Evolutionary conservation across 306 rosid genomes (phyloP).

Genomic region (barrel medic (Medicago truncatula)): DNA sequence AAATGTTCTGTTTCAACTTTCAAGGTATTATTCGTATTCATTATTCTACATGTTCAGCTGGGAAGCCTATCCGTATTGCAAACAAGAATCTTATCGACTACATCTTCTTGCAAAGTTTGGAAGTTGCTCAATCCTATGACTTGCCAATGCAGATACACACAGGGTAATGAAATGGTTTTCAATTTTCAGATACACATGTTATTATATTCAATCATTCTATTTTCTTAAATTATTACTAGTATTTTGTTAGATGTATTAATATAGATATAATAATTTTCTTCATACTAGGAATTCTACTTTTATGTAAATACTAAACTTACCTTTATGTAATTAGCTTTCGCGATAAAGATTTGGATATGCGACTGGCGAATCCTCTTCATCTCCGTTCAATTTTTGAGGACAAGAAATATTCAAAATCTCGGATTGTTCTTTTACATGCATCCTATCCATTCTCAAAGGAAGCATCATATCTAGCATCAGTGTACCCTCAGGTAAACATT

Average conservation of each 20-base stretch:
- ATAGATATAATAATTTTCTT: too few relatives aligned
- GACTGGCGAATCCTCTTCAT: constrained; percentile 87
- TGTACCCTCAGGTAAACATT: constrained; percentile 76
- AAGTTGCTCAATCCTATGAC: constrained; percentile 76
- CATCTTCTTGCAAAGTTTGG: constrained; percentile 77
- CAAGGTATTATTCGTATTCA: constrained; percentile 31
- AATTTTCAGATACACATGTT: too few relatives aligned
- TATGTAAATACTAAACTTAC: constrained; percentile 23
- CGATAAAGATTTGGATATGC: constrained; percentile 82
- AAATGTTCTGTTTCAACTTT: constrained; percentile 12
- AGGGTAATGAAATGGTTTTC: constrained; percentile 55
- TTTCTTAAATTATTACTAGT: too few relatives aligned
- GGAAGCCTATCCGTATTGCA: constrained; percentile 64
- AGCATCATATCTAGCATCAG: constrained; percentile 89
- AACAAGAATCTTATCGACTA: constrained; percentile 73
- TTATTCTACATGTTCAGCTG: constrained; percentile 60
- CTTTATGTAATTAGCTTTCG: constrained; percentile 68
- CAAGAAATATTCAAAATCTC: constrained; percentile 69
- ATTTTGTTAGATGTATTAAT: too few relatives aligned
- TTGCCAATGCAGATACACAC: constrained; percentile 95
- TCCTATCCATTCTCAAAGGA: constrained; percentile 94
- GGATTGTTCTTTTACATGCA: constrained; percentile 82
- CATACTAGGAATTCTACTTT: background rate
- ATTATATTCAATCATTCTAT: too few relatives aligned
- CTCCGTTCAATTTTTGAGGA: constrained; percentile 76